Evolutionary conservation across 345 rosid genomes (phyloP), one percentile per base, ranked within the genome.

Genomic region (Abelmoschus esculentus): DNA sequence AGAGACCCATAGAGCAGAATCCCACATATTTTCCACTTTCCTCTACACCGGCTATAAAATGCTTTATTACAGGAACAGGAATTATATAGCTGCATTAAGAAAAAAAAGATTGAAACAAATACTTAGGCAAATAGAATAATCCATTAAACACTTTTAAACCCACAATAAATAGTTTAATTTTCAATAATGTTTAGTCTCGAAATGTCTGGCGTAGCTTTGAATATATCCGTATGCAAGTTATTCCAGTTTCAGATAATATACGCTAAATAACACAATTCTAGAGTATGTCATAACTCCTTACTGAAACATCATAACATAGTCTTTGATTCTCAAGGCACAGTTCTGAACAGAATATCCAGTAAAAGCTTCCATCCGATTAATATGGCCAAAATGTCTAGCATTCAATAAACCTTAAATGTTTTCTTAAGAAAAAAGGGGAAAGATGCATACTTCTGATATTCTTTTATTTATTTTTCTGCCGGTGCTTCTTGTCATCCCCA

Each of bases 1-100:
- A 87, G 70, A 93, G 79, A 67, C 98, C 93, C 76, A 90, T 78
- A 50, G 90, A 87, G 77, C 98, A 89, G 80, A 93, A 90, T 49
- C 97, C 93, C 53, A 75, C 74, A 75, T 89, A 87, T 74, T 78
- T 84, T 65, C 92, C 93, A 15, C 74, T 81, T 81, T 86, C 90
- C 82, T 85, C 87, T 70, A 89, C 87, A 12, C 90, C 92, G 63
- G 76, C 71, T 74, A 90, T 89, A 71, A 90, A 93, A 78, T 85
- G 92, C 79, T 84, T 84, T 38, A 90, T 93, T 29, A 93, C 85
- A 3, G 96, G 92, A 75, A 90, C 90, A 9, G 96, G 96, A 69
- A 90, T 93, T 74, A 90, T 90, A 71, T 93, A 93, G 7, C 98
- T 90, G 83, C 77, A 87, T 40, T 49, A 67, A 11, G 46, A 63